A percentile compares a stretch with the other conserved stretches of the same genome.
phyloP scores from a whole-genome alignment of 2,329 filamentous ascomycete genomes.

The Grosmannia penicillata region DNA sequence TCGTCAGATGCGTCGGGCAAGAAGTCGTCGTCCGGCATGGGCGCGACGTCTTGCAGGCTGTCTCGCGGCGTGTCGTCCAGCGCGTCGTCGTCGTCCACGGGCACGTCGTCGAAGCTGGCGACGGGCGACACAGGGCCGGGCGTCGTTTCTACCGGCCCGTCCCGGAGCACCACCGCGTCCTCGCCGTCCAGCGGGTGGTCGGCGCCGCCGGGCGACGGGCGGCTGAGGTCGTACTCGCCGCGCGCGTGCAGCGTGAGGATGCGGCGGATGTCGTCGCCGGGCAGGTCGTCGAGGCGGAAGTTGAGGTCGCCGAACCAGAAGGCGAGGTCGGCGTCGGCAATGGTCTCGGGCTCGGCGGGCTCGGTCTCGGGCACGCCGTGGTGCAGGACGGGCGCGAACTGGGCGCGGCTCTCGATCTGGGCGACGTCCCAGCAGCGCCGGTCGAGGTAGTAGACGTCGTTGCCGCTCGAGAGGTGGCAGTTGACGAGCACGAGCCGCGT shows the following conservation, averaged over 20 bases:
- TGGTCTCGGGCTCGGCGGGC: constrained; percentile 45
- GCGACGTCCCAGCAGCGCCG: constrained; percentile 79
- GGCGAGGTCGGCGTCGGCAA: constrained; percentile 83
- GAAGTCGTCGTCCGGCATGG: constrained; percentile 51
- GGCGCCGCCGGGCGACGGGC: constrained; percentile 13
- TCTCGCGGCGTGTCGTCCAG: constrained; percentile 16
- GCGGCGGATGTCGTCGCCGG: constrained; percentile 78
- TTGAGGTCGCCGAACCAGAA: constrained; percentile 98
- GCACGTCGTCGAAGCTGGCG: constrained; percentile 5
- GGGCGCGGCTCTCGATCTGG: constrained; percentile 62
- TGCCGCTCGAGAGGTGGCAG: constrained; percentile 77
- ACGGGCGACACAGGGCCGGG: constrained; percentile 10
- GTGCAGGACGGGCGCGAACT: constrained; percentile 57
- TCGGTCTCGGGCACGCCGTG: constrained; percentile 49
- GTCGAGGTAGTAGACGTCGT: constrained; percentile 62
- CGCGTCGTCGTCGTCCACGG: neutral
- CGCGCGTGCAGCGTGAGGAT: constrained; percentile 69
- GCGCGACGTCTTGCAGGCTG: constrained; percentile 17
- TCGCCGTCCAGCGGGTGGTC: constrained; percentile 28
- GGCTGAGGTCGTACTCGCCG: constrained; percentile 55
- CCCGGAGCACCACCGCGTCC: constrained; percentile 31
- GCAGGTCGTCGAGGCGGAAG: constrained; percentile 76
- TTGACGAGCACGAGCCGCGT: constrained; percentile 85
- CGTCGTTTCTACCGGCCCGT: constrained; percentile 29
- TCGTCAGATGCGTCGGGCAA: constrained; percentile 56